Percentiles rank a stretch among this genome's conserved stretches.
These are phyloP conservation scores for Argentina anserina DNA, from an alignment of 306 rosid species.

Conservation along the genomic window DNA sequence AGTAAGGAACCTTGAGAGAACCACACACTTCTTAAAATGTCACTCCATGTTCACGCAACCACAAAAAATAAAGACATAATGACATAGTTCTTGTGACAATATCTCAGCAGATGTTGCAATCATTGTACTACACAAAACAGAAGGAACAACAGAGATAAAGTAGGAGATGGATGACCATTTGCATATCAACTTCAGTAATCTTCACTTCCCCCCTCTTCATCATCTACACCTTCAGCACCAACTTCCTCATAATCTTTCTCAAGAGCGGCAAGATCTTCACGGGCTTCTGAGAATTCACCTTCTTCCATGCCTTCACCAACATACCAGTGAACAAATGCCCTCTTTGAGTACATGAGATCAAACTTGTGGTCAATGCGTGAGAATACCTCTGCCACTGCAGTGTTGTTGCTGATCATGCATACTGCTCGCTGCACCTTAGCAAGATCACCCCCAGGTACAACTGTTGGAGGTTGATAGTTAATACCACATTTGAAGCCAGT, in stretches of 20 bases:
- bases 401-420: conserved; percentile 99
- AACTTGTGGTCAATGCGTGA: conserved; percentile 95
- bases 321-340: conserved; percentile 99
- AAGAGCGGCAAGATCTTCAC: conserved; percentile 99
- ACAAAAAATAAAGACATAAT: conserved; percentile 21
- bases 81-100: conserved; percentile 20
- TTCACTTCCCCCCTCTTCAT: conserved; percentile 69
- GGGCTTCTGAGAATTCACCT: conserved; percentile 99
- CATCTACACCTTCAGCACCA: conserved; percentile 92
- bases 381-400: conserved; percentile 99
- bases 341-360: conserved; percentile 97
- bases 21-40: conserved; percentile 9
- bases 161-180: conserved; percentile 24
- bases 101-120: conserved; percentile 30
- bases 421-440: conserved; percentile 98
- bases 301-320: conserved; percentile 99
- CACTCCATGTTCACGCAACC: conserved; percentile 31
- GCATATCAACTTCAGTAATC: conserved; percentile 46
- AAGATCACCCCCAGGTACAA: conserved; percentile 91
- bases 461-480: conserved; percentile 98
- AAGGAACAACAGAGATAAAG: conserved; percentile 19
- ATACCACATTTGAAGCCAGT: conserved; percentile 98
- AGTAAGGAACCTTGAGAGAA: background rate
- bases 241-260: conserved; percentile 99
- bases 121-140: conserved; percentile 42